phyloP scores from a whole-genome alignment of 371 early-diverging fungal genomes.

The Lichtheimia ornata region DNA sequence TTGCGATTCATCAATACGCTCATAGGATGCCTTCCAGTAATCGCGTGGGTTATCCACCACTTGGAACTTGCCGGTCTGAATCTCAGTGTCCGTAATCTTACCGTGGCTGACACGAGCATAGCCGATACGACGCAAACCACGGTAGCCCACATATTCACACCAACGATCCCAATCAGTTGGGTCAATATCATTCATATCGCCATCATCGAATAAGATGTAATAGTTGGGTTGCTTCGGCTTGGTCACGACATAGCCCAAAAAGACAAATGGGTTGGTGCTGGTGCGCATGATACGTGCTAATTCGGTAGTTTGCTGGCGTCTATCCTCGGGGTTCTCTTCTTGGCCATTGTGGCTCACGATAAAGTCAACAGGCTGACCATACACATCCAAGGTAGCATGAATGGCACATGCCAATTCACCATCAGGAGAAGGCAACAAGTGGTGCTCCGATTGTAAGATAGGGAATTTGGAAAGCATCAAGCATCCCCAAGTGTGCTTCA shows the following conservation, averaged over 20 bases:
- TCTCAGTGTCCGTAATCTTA: constrained; percentile 84
- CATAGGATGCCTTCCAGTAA: constrained; percentile 62
- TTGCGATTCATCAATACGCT: constrained; percentile 52
- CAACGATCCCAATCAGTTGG: constrained; percentile 79
- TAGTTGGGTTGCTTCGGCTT: constrained; percentile 69
- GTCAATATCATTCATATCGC: constrained; percentile 77
- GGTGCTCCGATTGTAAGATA: constrained; percentile 71
- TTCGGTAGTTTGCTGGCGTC: constrained; percentile 78
- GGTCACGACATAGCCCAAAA: constrained; percentile 84
- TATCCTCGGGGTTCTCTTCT: constrained; percentile 77
- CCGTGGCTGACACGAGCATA: constrained; percentile 83
- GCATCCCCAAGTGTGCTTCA: constrained; percentile 89
- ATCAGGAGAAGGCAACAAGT: constrained; percentile 78
- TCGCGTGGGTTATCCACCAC: constrained; percentile 56
- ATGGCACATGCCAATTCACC: constrained; percentile 88
- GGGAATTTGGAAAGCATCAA: constrained; percentile 85
- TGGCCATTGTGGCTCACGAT: constrained; percentile 87
- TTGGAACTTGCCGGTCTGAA: constrained; percentile 82
- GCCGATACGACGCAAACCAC: constrained; percentile 73
- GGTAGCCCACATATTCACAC: constrained; percentile 85
- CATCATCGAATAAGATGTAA: constrained; percentile 64
- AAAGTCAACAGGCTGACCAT: constrained; percentile 79
- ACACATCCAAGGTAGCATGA: constrained; percentile 82
- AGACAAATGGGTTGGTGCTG: constrained; percentile 75
- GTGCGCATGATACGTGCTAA: constrained; percentile 77